Evolutionary conservation across 352 stramenopile species (phyloP).

Genomic region (Aphanomyces invadans): DNA sequence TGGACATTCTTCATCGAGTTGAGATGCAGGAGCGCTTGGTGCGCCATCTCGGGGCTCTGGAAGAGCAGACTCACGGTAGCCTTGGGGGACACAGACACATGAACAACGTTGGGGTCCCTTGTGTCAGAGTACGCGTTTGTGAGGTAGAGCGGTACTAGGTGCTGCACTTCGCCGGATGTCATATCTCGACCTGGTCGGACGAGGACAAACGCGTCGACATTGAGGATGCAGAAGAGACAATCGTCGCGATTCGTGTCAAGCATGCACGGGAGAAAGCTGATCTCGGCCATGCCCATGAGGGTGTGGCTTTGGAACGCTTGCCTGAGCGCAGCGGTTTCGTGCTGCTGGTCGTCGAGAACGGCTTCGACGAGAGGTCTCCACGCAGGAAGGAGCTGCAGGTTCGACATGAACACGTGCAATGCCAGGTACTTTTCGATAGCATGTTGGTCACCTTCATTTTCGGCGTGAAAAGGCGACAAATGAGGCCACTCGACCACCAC

Average conservation of each 20-base stretch:
- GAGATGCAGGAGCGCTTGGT: neutral
- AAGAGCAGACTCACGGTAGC: neutral
- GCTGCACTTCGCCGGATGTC: neutral
- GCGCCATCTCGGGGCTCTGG: slow-evolving; percentile 10
- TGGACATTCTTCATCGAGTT: neutral
- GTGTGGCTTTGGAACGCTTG: neutral
- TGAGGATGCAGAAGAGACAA: slow-evolving; percentile 7
- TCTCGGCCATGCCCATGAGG: neutral
- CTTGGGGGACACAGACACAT: neutral
- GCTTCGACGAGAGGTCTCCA: neutral
- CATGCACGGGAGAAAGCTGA: neutral
- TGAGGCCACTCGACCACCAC: neutral
- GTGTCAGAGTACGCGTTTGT: neutral
- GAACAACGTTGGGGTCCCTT: neutral
- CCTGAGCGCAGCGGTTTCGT: neutral
- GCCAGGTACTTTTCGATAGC: slow-evolving; percentile 1
- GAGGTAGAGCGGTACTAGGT: neutral
- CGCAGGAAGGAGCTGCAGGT: neutral
- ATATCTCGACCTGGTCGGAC: slow-evolving; percentile 4
- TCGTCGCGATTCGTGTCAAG: neutral
- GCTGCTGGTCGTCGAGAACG: neutral
- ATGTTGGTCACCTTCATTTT: neutral
- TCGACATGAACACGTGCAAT: neutral
- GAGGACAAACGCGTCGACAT: slow-evolving; percentile 6
- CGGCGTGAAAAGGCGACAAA: neutral